These are phyloP conservation scores for Fusarium aywerte DNA, from an alignment of 2,329 filamentous ascomycete genomes.

Conservation along the genomic window DNA sequence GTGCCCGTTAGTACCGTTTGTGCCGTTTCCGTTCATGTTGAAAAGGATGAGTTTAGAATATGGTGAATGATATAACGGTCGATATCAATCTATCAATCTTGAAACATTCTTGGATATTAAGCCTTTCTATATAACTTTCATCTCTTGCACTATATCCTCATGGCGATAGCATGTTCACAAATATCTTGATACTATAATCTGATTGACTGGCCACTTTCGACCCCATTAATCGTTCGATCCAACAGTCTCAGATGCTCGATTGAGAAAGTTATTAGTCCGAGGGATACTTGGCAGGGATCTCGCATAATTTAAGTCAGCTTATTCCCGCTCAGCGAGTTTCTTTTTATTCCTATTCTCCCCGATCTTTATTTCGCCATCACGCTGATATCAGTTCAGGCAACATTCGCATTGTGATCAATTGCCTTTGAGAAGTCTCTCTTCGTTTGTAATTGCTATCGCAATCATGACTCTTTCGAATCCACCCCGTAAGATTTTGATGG, in stretches of 20 bases:
- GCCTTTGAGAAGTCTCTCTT: background rate
- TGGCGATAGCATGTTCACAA: background rate
- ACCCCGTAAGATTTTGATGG: constrained; percentile 44
- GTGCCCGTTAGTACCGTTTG: background rate
- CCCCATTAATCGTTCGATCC: background rate
- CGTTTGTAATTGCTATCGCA: background rate
- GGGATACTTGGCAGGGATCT: constrained; percentile 1
- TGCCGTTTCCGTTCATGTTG: constrained; percentile 12
- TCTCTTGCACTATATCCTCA: background rate
- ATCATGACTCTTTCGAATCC: constrained; percentile 14
- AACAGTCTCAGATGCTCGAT: background rate
- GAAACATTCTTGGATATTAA: background rate
- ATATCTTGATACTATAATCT: background rate
- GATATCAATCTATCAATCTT: no score
- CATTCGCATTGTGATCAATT: background rate
- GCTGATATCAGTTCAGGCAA: background rate
- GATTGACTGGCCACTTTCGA: background rate
- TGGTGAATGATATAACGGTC: background rate
- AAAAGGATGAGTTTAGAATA: background rate
- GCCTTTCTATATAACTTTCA: background rate
- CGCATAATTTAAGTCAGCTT: background rate
- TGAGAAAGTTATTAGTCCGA: background rate
- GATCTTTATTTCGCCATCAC: background rate
- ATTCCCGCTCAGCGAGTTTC: background rate
- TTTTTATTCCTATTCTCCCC: background rate